Evolutionary conservation across 169 alveolate genomes (phyloP), one percentile per base, ranked within the genome.

Genomic region (Eimeria tenella): DNA sequence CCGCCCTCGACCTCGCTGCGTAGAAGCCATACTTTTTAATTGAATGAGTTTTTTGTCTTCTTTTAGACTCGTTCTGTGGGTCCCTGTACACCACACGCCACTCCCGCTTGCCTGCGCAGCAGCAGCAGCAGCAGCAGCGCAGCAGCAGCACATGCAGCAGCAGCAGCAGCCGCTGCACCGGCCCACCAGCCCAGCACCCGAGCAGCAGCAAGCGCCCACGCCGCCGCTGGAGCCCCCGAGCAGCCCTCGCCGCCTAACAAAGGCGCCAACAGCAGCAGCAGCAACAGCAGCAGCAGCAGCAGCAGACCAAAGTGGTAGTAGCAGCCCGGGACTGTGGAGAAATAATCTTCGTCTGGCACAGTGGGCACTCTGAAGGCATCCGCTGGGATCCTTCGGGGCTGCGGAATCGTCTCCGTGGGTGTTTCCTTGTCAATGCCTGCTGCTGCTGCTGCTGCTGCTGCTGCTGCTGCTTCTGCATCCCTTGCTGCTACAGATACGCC

Each of bases 11-110:
- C 19, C 86, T 4, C 21, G 94, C 94, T 4, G 83, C 94, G 70
- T 88, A 88, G 65, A 88, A 88, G 6, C 94, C 94, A 15, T 88
- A 88, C 21, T 88, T 88, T 17, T 71, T 65, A 7, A 74, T 88
- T 11, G 83, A 62, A 15, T 71, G 77, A 4, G 94, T 88, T 21
- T 88, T 88, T 15, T 88, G 94, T n/a, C 73, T 4, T 7, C 94
- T 87, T 15, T 74, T 68, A 11, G 53, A 25, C 23, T 68, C 75
- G 23, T 68, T 62, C 21, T 68, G 90, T 4, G 94, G 94, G 68
- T 88, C 94, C 25, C 94, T 25, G 55, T 88, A 88, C 21, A 88
- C 94, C 10, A 88, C 73, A 23, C 94, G 83, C 94, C 94, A 88
- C 58, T 88, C 94, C 90, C 77, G 52, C 55, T 60, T 88, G 23